Percentiles rank a stretch among this genome's conserved stretches.
Evolutionary conservation across 1,284 basidiomycete genomes (phyloP).

Genomic region (Phenoliferia sp.): DNA sequence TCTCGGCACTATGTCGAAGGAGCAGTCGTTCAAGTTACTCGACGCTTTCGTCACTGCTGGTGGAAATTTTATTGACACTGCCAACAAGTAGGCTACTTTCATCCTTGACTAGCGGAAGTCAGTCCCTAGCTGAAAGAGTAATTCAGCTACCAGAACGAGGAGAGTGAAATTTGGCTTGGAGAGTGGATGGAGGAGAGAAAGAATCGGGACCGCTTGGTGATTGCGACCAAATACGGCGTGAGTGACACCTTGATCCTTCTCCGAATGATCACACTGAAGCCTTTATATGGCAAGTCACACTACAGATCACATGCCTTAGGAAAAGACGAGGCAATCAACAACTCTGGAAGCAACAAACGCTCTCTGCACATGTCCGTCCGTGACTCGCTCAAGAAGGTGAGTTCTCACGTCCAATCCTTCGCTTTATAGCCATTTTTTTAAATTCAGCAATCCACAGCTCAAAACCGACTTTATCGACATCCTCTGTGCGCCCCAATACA

Average conservation of each 20-base stretch:
- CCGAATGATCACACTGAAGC: background rate
- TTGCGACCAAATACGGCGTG: slow-evolving; percentile 48
- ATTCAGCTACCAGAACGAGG: too few relatives aligned
- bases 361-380: slow-evolving; percentile 45
- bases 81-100: slow-evolving; percentile 39
- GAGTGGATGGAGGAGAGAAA: slow-evolving; percentile 54
- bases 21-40: slow-evolving; percentile 40
- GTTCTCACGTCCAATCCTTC: too few relatives aligned
- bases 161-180: slow-evolving; percentile 54
- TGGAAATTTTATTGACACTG: slow-evolving; percentile 42
- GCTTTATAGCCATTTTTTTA: too few relatives aligned
- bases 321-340: slow-evolving; percentile 39
- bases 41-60: slow-evolving; percentile 46
- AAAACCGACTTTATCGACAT: slow-evolving; percentile 52
- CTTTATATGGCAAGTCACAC: background rate
- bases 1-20: background rate
- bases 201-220: slow-evolving; percentile 53
- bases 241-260: background rate
- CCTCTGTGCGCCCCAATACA: slow-evolving; percentile 47
- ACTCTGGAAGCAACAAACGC: slow-evolving; percentile 51
- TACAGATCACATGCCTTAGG: slow-evolving; percentile 40
- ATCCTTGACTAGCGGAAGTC: too few relatives aligned
- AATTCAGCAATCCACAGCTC: too few relatives aligned
- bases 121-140: too few relatives aligned
- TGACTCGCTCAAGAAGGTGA: slow-evolving; percentile 54